Evolutionary conservation across 345 rosid species (phyloP), one percentile per base, ranked within the genome.

Genomic region (Gossypium raimondii): DNA sequence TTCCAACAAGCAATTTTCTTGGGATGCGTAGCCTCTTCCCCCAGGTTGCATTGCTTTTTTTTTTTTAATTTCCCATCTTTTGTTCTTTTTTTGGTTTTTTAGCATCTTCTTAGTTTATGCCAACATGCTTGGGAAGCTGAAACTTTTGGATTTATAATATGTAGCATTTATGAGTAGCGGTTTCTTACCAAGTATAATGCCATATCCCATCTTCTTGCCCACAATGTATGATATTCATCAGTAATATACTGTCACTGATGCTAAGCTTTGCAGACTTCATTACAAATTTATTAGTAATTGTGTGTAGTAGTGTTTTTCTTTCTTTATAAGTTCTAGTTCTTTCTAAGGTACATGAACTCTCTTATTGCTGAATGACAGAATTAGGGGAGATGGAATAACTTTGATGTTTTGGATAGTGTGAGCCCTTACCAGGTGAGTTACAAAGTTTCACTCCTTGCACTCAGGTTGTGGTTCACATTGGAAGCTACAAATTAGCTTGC

Each of bases 351-450:
- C 64, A 75, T 80, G 73, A 77, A 76, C 77, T 80, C 74, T 70
- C 12, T 71, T 63, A 77, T 78, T 81, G 78, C 78, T 80, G 76
- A 78, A 79, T 78, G 73, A 80, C 87, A 83, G 89, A 84, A 68
- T 77, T 76, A 77, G 78, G 77, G 79, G 73, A 77, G 85, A 64
- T 73, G 84, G 81, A 75, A 53, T 73, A 70, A 81, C 75, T 80
- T 76, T 67, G 81, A 57, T 70, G 80, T 76, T 80, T 74, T 48
- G 20, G 20, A 60, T 77, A 70, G 71, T 74, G 80, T 76, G 78
- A 83, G 78, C 79, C 76, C 7, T 81, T 69, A 73, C 53, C 66
- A 67, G 84, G 75, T 79, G 81, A 78, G 80, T 80, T 69, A 27
- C 25, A 66, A 34, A 44, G 70, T 70, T 66, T 67, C 67, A 52